phyloP scores from a whole-genome alignment of 345 rosid species.

The Pistacia atlantica region DNA sequence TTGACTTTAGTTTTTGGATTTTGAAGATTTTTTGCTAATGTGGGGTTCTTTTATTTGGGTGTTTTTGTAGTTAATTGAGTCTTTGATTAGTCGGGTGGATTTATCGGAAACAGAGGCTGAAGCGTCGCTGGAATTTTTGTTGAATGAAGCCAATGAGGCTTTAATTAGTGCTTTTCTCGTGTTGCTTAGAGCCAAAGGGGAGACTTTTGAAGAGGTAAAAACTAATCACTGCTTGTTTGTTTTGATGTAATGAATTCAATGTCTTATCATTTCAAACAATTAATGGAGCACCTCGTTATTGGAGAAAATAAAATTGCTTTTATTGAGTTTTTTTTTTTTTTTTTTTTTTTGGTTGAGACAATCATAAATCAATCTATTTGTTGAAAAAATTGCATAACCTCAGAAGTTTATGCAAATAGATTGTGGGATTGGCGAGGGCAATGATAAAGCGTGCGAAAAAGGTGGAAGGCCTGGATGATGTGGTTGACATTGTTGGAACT shows the following conservation, averaged over 20 bases:
- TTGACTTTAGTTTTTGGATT: not conserved
- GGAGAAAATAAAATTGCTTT: too few relatives aligned
- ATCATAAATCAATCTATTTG: not conserved
- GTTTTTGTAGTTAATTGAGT: slow-evolving; percentile 57
- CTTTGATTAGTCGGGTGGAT: slow-evolving; percentile 65
- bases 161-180: slow-evolving; percentile 89
- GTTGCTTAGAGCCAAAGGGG: slow-evolving; percentile 91
- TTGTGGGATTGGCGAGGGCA: slow-evolving; percentile 85
- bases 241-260: not conserved
- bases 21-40: not conserved
- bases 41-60: not conserved
- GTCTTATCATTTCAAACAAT: not conserved
- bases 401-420: slow-evolving; percentile 33
- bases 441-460: slow-evolving; percentile 77
- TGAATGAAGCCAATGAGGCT: slow-evolving; percentile 61
- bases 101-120: slow-evolving; percentile 78
- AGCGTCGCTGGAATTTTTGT: slow-evolving; percentile 63
- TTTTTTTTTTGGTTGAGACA: too few relatives aligned
- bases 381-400: not conserved
- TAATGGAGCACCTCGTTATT: not conserved
- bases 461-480: slow-evolving; percentile 77
- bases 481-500: slow-evolving; percentile 88
- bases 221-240: not conserved
- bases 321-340: too few relatives aligned
- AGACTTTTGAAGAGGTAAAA: slow-evolving; percentile 85